Conservation (phyloP, 495 filamentous ascomycete species). For the Evernia prunastri region DNA sequence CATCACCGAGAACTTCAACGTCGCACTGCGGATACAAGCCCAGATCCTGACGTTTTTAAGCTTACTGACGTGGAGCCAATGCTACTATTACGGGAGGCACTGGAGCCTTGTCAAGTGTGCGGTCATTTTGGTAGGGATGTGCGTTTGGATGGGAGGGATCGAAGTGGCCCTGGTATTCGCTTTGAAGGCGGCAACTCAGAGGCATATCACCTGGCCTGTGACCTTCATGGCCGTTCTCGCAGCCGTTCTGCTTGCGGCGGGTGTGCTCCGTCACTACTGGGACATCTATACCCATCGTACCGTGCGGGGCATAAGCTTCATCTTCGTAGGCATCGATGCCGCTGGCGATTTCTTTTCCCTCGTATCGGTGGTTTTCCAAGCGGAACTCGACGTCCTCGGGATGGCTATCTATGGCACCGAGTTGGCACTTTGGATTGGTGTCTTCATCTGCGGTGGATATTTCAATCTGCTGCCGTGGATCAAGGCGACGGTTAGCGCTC, state of each 20-base stretch:
- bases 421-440: conserved; percentile 54
- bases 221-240: conserved; percentile 57
- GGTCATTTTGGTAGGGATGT: conserved; percentile 36
- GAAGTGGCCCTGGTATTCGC: conserved; percentile 48
- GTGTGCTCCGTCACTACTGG: conserved; percentile 50
- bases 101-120: conserved; percentile 34
- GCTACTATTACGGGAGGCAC: conserved; percentile 54
- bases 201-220: conserved; percentile 43
- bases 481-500: conserved; percentile 7
- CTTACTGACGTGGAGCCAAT: conserved; percentile 58
- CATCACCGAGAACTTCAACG: conserved; percentile 53
- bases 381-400: conserved; percentile 47
- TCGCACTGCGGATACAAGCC: conserved; percentile 54
- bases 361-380: conserved; percentile 54
- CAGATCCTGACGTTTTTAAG: conserved; percentile 57
- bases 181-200: conserved; percentile 32
- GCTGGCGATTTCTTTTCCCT: conserved; percentile 57
- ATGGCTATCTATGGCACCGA: conserved; percentile 58
- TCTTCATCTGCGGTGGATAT: conserved; percentile 53
- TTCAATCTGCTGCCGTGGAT: conserved; percentile 55
- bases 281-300: conserved; percentile 54
- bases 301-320: conserved; percentile 58
- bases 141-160: conserved; percentile 42
- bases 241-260: conserved; percentile 49
- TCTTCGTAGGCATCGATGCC: conserved; percentile 60